phyloP scores from a whole-genome alignment of 169 alveolate genomes.

The Plasmodium malariae region DNA sequence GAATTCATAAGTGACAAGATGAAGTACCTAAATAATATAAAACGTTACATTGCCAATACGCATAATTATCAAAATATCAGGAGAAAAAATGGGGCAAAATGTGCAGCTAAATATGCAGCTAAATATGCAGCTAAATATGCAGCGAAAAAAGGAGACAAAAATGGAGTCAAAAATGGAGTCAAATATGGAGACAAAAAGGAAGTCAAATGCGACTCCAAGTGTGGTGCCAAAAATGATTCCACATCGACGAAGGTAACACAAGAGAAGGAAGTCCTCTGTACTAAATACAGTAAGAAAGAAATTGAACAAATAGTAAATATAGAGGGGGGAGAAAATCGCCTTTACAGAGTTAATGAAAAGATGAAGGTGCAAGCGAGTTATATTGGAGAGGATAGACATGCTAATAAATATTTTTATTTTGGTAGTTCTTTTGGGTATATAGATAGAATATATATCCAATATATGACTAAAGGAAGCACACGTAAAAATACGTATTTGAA shows the following conservation, averaged over 20 bases:
- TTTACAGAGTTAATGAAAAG: background rate
- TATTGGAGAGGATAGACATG: conserved; percentile 20
- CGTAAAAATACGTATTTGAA: too few relatives aligned
- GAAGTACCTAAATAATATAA: background rate
- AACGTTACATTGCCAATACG: background rate
- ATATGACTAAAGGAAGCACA: too few relatives aligned
- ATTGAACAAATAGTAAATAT: background rate
- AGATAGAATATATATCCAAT: conserved; percentile 21
- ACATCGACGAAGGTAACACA: background rate
- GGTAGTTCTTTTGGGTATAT: conserved; percentile 11
- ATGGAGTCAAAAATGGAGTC: too few relatives aligned
- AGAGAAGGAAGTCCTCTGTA: background rate
- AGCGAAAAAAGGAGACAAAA: background rate
- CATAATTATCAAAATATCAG: background rate
- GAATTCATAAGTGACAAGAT: background rate
- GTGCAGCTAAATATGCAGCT: background rate
- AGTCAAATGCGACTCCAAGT: too few relatives aligned
- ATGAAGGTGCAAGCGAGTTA: background rate
- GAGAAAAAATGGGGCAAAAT: background rate
- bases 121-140: background rate
- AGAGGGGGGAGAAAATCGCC: background rate
- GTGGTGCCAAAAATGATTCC: background rate
- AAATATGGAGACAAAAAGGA: background rate
- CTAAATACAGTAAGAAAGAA: background rate
- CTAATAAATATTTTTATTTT: conserved; percentile 11